Evolutionary conservation across 2,329 filamentous ascomycete genomes (phyloP).

Genomic region (Venturia pyrina): DNA sequence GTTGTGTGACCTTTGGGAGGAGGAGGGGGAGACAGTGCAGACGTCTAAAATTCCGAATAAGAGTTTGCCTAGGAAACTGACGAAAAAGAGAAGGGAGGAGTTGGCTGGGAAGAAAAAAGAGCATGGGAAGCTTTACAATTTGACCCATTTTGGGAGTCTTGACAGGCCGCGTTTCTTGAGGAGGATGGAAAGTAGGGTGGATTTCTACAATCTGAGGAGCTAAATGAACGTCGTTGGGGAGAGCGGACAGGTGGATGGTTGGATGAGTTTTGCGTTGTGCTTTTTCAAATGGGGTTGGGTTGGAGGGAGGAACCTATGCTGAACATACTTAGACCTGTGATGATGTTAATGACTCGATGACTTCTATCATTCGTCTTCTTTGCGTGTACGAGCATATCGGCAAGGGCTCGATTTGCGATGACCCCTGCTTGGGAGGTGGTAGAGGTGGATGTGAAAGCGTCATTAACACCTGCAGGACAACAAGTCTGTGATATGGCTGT

Average conservation of each 20-base stretch:
- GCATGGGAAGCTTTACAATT: slow-evolving; percentile 10
- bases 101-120: slow-evolving; percentile 1
- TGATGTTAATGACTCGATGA: no score
- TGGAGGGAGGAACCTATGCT: no score
- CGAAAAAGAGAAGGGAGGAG: slow-evolving; percentile 4
- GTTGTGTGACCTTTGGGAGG: neutral
- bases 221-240: neutral
- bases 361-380: no score
- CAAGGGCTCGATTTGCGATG: no score
- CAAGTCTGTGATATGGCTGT: no score
- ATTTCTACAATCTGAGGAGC: neutral
- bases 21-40: neutral
- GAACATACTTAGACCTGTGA: no score
- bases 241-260: neutral
- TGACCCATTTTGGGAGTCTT: neutral
- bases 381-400: no score
- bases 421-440: no score
- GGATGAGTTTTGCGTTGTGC: neutral
- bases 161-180: neutral
- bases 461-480: no score
- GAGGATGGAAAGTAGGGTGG: neutral
- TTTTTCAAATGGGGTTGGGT: neutral
- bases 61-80: neutral
- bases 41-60: neutral
- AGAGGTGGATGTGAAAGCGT: no score